phyloP scores from a whole-genome alignment of 2,329 filamentous ascomycete species.

The Diaporthe citriasiana region DNA sequence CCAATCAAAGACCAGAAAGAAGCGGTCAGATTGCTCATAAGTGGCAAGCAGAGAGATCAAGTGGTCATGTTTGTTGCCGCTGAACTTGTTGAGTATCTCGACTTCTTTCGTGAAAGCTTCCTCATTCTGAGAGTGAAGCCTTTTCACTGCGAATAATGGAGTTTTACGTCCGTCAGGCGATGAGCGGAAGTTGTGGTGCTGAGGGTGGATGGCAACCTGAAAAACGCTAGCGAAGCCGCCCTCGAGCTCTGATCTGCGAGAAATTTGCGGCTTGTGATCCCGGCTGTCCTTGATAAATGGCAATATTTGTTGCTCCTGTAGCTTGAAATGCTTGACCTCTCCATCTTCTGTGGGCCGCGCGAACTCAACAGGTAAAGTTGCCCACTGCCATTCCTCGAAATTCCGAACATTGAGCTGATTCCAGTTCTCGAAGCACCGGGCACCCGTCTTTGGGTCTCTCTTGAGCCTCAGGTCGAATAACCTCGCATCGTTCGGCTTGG shows the following conservation, averaged over 20 bases:
- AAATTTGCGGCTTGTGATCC: not conserved
- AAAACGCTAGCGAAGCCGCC: conserved; percentile 39
- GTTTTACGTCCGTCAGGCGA: not conserved
- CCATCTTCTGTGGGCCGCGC: conserved; percentile 5
- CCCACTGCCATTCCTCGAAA: conserved; percentile 44
- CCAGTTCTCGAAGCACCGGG: conserved; percentile 37
- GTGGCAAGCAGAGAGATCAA: conserved; percentile 45
- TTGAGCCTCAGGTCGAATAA: not conserved
- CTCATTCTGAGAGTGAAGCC: conserved; percentile 31
- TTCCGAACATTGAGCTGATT: conserved; percentile 23
- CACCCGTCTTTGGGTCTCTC: not conserved
- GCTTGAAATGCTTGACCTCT: conserved; percentile 24
- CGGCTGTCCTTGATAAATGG: conserved; percentile 23
- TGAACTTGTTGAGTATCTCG: conserved; percentile 44
- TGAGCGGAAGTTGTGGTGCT: conserved; percentile 42
- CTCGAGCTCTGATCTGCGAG: not conserved
- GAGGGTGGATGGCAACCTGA: conserved; percentile 41
- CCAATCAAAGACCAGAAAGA: conserved; percentile 44
- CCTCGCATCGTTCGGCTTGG: not conserved
- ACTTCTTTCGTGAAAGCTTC: conserved; percentile 42
- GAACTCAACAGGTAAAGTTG: conserved; percentile 36
- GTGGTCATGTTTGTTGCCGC: conserved; percentile 37
- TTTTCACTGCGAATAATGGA: conserved; percentile 39
- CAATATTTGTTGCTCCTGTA: conserved; percentile 18
- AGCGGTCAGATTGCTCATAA: conserved; percentile 37